Percentiles rank a stretch among this genome's conserved stretches.
These are phyloP conservation scores for Diaporthe sp. DNA, from an alignment of 2,329 filamentous ascomycete species.

Conservation along the genomic window DNA sequence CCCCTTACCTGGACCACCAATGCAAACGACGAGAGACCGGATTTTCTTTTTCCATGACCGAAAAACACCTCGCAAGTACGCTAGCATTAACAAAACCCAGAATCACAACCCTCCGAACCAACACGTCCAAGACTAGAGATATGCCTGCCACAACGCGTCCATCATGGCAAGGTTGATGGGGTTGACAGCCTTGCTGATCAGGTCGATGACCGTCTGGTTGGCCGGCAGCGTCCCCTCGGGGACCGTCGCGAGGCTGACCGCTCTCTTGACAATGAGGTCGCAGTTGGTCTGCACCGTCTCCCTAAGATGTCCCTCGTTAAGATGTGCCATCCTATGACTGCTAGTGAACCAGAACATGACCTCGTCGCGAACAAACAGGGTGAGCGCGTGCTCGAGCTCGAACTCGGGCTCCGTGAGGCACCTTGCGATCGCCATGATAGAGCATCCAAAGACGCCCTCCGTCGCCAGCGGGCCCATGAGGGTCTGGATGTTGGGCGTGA, in stretches of 20 bases:
- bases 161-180: slow-evolving; percentile 89
- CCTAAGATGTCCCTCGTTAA: slow-evolving; percentile 76
- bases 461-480: slow-evolving; percentile 96
- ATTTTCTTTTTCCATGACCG: neutral
- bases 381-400: slow-evolving; percentile 95
- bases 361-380: slow-evolving; percentile 95
- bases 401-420: slow-evolving; percentile 90
- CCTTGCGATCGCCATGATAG: slow-evolving; percentile 95
- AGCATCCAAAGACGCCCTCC: slow-evolving; percentile 95
- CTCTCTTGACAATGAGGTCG: slow-evolving; percentile 92
- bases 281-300: slow-evolving; percentile 79
- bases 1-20: neutral
- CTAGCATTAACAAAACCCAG: neutral
- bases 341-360: slow-evolving; percentile 97
- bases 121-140: slow-evolving; percentile 69
- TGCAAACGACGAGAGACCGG: neutral
- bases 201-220: slow-evolving; percentile 96
- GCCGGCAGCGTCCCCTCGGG: slow-evolving; percentile 88
- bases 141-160: slow-evolving; percentile 98
- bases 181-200: slow-evolving; percentile 93
- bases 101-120: neutral
- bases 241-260: slow-evolving; percentile 84
- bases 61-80: slow-evolving; percentile 8
- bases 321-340: slow-evolving; percentile 72
- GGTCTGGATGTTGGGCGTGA: slow-evolving; percentile 95